phyloP scores from a whole-genome alignment of 257 asterid genomes.

The Phtheirospermum japonicum region DNA sequence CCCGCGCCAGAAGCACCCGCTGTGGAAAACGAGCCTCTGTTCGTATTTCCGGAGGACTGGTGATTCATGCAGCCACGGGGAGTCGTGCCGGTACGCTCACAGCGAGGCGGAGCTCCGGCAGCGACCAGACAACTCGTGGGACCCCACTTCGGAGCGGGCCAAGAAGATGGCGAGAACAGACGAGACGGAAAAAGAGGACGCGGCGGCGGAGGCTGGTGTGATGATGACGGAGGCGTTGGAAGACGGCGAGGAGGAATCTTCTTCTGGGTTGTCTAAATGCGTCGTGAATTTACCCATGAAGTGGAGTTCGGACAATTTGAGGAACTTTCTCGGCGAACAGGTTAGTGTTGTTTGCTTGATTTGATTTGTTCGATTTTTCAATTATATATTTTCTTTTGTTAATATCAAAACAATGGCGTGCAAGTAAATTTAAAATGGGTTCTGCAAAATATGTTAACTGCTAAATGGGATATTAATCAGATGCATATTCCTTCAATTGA shows the following conservation, averaged over 20 bases:
- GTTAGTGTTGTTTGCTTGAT: slow-evolving; percentile 30
- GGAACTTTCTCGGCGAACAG: slow-evolving; percentile 61
- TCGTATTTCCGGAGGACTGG: slow-evolving; percentile 69
- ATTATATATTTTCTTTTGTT: neutral
- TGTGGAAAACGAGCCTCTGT: slow-evolving; percentile 88
- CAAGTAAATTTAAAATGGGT: neutral
- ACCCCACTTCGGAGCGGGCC: slow-evolving; percentile 89
- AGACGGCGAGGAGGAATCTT: slow-evolving; percentile 42
- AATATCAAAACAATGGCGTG: neutral
- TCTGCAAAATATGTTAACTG: neutral
- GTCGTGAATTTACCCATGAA: slow-evolving; percentile 82
- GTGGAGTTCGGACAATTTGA: slow-evolving; percentile 73
- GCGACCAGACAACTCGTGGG: slow-evolving; percentile 85
- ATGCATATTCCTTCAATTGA: neutral
- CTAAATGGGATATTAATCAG: slow-evolving; percentile 1
- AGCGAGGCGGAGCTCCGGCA: slow-evolving; percentile 78
- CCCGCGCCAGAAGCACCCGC: slow-evolving; percentile 41
- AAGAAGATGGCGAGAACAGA: slow-evolving; percentile 59
- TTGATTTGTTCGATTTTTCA: neutral
- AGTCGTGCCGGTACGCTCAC: slow-evolving; percentile 80
- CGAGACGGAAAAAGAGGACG: slow-evolving; percentile 25
- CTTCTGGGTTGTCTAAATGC: slow-evolving; percentile 64
- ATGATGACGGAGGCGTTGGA: slow-evolving; percentile 90
- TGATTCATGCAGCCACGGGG: slow-evolving; percentile 76
- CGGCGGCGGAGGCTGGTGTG: slow-evolving; percentile 33